Evolutionary conservation across 495 filamentous ascomycete genomes (phyloP), one percentile per base, ranked within the genome.

Genomic region (Aspergillus steynii): DNA sequence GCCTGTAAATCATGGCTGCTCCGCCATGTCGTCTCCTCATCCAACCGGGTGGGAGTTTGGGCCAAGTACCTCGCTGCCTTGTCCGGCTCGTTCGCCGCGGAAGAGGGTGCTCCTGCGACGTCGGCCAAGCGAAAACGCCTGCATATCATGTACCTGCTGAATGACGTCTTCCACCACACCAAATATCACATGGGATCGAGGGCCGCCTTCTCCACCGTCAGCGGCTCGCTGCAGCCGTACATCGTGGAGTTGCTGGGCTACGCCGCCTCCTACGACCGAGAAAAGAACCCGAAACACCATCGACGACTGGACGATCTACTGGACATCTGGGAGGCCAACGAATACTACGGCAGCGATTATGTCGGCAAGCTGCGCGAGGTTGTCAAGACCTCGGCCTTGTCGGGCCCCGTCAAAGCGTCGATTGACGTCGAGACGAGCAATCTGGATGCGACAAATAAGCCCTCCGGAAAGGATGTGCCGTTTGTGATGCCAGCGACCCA

Each of bases 1-100:
- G 89, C 83, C 78, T 93, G 90, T 82, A 96, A 93, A 83, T 79
- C 83, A 73, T 96, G 91, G 92, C 85, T 93, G 60, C 79, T 93
- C 68, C 79, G 79, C 59, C 84, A 91, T 78, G 80, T 92, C 63
- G 79, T 86, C 61, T 83, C 82, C 37, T 95, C 92, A 56, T 71
- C 86, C 42, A 81, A 83, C 59, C 86, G 92, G 63, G 81, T 85
- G 56, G 71, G 77, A 45, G 83, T 88, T 37, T 77, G 93, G 66
- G 89, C 85, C 61, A 96, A 92, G 73, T 97, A 91, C 74, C 74
- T 96, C 62, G 79, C 82, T 50, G 87, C 88, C 20, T 76, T 93
- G 58, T 79, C 90, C 47, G 78, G 78, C 49, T 89, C 88, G 48
- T 85, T 88, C 65, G 64, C 70, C 52, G 67, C 70, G 4, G 59